These are phyloP conservation scores for Paraurostyla sp. DNA, from an alignment of 73 alveolate genomes.

Conservation along the genomic window DNA sequence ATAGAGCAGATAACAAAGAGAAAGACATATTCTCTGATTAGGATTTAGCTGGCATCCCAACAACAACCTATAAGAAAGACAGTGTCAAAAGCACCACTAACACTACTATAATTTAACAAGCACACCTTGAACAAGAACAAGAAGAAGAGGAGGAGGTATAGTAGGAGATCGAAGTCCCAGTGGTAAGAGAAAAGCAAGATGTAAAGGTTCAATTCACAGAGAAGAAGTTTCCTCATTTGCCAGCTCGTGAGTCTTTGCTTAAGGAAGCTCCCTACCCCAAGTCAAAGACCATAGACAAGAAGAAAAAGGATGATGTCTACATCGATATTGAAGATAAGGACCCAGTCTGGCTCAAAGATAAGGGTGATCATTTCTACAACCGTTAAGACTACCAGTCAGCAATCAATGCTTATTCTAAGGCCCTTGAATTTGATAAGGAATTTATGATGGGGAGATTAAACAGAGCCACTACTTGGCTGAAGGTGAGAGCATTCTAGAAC, in stretches of 20 bases:
- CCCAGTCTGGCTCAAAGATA: conserved; percentile 95
- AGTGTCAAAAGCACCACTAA: background rate
- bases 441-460: conserved; percentile 84
- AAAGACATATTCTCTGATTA: too few relatives aligned
- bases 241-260: conserved; percentile 91
- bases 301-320: conserved; percentile 82
- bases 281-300: conserved; percentile 87
- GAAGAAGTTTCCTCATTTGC: conserved; percentile 89
- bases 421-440: conserved; percentile 86
- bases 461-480: conserved; percentile 75
- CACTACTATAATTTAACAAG: conserved; percentile 26
- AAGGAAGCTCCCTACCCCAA: conserved; percentile 96
- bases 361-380: conserved; percentile 92
- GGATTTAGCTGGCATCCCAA: too few relatives aligned
- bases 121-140: conserved; percentile 16
- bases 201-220: conserved; percentile 86
- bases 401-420: conserved; percentile 90
- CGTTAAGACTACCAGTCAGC: conserved; percentile 91
- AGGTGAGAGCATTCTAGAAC: conserved; percentile 62
- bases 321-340: conserved; percentile 91
- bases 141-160: conserved; percentile 27
- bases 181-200: conserved; percentile 69
- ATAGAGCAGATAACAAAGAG: too few relatives aligned
- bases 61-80: background rate
- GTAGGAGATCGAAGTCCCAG: conserved; percentile 54